These are phyloP conservation scores for Suhomyces wounanorum DNA, from an alignment of 1,139 yeast species.

Conservation along the genomic window DNA sequence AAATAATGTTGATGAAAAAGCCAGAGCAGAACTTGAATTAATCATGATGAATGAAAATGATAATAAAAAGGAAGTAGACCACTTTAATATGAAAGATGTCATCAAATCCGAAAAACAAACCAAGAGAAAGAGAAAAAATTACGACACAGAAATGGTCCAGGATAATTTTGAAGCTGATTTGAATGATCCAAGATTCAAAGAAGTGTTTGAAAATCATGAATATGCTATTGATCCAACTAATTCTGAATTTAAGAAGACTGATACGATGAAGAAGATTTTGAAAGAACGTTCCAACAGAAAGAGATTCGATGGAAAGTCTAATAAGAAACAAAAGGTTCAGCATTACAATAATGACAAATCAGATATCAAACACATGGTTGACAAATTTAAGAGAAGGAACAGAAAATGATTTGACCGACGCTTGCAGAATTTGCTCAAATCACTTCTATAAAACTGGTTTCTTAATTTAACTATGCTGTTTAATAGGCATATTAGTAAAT, in stretches of 20 bases:
- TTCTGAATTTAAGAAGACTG: slow-evolving; percentile 84
- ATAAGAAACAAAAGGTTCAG: slow-evolving; percentile 19
- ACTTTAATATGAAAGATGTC: slow-evolving; percentile 80
- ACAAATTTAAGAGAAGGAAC: slow-evolving; percentile 26
- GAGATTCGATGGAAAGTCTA: slow-evolving; percentile 14
- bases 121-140: slow-evolving; percentile 52
- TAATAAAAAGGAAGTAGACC: slow-evolving; percentile 48
- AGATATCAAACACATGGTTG: slow-evolving; percentile 26
- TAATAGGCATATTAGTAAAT: slow-evolving; percentile 1
- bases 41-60: slow-evolving; percentile 70
- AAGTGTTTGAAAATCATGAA: slow-evolving; percentile 83
- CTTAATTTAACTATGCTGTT: not conserved
- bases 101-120: slow-evolving; percentile 69
- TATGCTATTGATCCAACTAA: slow-evolving; percentile 91
- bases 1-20: slow-evolving; percentile 37
- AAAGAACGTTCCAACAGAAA: slow-evolving; percentile 69
- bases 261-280: slow-evolving; percentile 81
- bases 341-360: slow-evolving; percentile 2
- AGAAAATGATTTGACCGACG: slow-evolving; percentile 3
- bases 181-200: slow-evolving; percentile 84
- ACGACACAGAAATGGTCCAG: slow-evolving; percentile 43
- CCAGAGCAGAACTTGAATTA: slow-evolving; percentile 73
- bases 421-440: not conserved
- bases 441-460: not conserved
- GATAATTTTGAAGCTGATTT: slow-evolving; percentile 71